phyloP scores from a whole-genome alignment of 768 basidiomycete species.

The Leccinum uliginosum region DNA sequence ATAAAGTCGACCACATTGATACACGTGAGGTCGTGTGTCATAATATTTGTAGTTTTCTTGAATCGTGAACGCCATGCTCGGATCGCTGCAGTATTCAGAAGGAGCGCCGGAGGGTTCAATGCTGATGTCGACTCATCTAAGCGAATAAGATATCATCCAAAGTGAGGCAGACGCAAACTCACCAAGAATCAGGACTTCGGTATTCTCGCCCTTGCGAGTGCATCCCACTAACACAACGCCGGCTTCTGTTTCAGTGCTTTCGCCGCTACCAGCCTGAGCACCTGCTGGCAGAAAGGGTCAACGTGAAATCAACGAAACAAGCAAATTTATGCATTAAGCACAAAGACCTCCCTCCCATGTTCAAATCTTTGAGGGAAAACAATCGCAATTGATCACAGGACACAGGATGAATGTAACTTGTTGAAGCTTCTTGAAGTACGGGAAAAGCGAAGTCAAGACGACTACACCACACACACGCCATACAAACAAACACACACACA shows the following conservation, averaged over 20 bases:
- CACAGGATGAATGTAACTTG: too few relatives aligned
- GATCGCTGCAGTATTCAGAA: conserved; percentile 75
- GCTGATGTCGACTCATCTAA: conserved; percentile 79
- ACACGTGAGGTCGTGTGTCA: conserved; percentile 92
- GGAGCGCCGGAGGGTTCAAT: conserved; percentile 81
- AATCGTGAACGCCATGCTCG: conserved; percentile 53
- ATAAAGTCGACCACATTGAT: conserved; percentile 77
- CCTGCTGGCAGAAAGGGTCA: too few relatives aligned
- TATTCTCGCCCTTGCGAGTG: conserved; percentile 81
- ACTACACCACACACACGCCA: too few relatives aligned
- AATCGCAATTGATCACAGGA: too few relatives aligned
- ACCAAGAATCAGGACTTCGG: conserved; percentile 86
- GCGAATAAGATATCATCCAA: background rate
- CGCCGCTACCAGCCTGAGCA: conserved; percentile 36
- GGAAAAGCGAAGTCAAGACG: too few relatives aligned
- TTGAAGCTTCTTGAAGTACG: too few relatives aligned
- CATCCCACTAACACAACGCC: conserved; percentile 80
- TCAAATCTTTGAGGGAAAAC: too few relatives aligned
- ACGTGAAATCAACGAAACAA: too few relatives aligned
- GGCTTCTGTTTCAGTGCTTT: conserved; percentile 37
- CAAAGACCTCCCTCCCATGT: too few relatives aligned
- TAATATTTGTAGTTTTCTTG: conserved; percentile 56
- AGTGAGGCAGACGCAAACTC: conserved; percentile 25
- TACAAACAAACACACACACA: too few relatives aligned
- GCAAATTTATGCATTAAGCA: too few relatives aligned